Evolutionary conservation across 2,329 filamentous ascomycete genomes (phyloP).

Genomic region (Metarhizium sp.): DNA sequence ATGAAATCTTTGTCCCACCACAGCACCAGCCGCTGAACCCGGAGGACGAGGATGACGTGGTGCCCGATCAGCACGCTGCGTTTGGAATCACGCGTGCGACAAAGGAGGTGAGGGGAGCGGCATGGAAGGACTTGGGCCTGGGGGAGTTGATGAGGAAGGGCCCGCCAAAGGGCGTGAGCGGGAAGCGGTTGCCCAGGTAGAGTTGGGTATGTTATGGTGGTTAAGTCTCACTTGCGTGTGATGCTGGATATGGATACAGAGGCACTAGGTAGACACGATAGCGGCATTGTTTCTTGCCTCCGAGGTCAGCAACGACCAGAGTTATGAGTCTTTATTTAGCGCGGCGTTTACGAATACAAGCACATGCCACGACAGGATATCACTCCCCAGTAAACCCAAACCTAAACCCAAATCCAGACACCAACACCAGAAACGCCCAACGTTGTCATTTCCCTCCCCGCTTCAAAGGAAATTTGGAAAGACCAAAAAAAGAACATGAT

Average conservation of each 20-base stretch:
- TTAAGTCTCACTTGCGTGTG: too few relatives aligned
- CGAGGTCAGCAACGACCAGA: too few relatives aligned
- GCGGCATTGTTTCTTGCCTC: background rate
- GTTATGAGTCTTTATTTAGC: background rate
- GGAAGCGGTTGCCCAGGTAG: background rate
- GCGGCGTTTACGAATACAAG: background rate
- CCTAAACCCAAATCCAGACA: background rate
- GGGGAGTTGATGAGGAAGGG: constrained; percentile 59
- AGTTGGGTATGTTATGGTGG: too few relatives aligned
- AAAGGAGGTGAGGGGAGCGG: constrained; percentile 58
- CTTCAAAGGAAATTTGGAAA: background rate
- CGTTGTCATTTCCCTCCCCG: background rate
- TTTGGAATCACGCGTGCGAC: constrained; percentile 80
- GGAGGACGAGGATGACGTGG: constrained; percentile 81
- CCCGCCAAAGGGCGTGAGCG: constrained; percentile 15
- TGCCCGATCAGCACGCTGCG: constrained; percentile 79
- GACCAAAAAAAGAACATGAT: background rate
- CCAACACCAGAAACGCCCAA: background rate
- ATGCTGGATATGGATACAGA: background rate
- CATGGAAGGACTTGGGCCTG: constrained; percentile 74
- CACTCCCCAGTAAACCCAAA: background rate
- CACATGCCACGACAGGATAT: background rate
- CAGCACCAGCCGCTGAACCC: constrained; percentile 76
- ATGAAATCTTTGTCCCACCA: constrained; percentile 75
- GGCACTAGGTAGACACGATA: background rate